Conservation (phyloP, 306 rosid species). For the Pueraria montana region DNA sequence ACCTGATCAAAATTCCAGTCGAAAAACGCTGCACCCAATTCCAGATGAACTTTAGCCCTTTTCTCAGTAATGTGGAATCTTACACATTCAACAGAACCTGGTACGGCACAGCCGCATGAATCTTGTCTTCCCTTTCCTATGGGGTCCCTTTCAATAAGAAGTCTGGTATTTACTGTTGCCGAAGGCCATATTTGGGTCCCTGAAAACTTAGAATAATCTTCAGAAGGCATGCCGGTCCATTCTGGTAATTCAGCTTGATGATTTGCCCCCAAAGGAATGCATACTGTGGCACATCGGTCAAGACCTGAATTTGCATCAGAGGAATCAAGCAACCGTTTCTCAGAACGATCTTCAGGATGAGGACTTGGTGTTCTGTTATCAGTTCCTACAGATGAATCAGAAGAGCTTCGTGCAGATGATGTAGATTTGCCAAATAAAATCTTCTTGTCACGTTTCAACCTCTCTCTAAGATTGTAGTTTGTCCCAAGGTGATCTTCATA, state of each 20-base stretch:
- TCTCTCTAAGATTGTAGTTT: conserved; percentile 75
- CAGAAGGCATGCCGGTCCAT: conserved; percentile 64
- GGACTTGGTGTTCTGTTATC: conserved; percentile 45
- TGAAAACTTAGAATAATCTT: conserved; percentile 80
- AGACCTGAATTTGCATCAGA: conserved; percentile 4
- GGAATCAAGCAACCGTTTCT: conserved; percentile 44
- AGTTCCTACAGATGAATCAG: conserved; percentile 48
- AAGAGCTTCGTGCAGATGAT: conserved; percentile 47
- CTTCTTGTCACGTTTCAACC: conserved; percentile 53
- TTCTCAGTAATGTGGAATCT: conserved; percentile 77
- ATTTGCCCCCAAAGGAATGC: conserved; percentile 55
- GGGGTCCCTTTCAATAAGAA: conserved; percentile 75
- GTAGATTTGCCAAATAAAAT: conserved; percentile 40
- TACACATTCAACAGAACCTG: conserved; percentile 74
- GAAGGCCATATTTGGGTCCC: conserved; percentile 81
- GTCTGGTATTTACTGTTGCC: conserved; percentile 42
- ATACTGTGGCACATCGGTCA: conserved; percentile 38
- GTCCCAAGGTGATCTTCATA: conserved; percentile 67
- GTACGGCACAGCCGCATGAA: conserved; percentile 70
- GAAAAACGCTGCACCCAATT: conserved; percentile 73
- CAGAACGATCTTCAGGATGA: conserved; percentile 37
- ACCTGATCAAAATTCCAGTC: conserved; percentile 65
- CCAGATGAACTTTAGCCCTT: conserved; percentile 66
- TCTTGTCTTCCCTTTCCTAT: conserved; percentile 90
- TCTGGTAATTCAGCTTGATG: conserved; percentile 74